Base-by-base conservation (phyloP, 106 monocot genomes). In the Dendrobium chrysotoxum region DNA sequence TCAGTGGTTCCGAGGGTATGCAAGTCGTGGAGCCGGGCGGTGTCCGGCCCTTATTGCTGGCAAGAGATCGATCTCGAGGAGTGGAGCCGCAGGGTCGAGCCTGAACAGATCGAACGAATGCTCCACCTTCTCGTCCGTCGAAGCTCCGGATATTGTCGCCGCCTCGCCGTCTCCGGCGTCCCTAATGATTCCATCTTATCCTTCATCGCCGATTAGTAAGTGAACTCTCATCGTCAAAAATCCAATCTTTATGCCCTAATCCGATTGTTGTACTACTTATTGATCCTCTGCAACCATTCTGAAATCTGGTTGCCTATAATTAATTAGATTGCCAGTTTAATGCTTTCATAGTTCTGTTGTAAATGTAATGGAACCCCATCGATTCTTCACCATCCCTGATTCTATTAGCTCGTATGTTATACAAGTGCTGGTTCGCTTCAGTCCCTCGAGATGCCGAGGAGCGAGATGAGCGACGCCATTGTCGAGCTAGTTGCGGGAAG, bases 1-100 rank as follows among this genome's bases (percentile, higher is more conserved):
- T 95, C 87, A 1, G 91, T 99, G 16, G 81, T 99, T 8, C 98
- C 95, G 1, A 81, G 92, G 53, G 92, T 92, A 11, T 92, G 92
- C 28, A 92, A 92, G 67, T 87, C 89, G 2, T 92, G 92, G 92
- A 78, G 78, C 0, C 79, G 81, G 40, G 92, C 85, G 23, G 92
- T 86, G 12, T 30, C 80, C 28, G 87, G 89, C 7, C 92, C 89
- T 41, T 85, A 92, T 66, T 89, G 87, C 77, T 92, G 92, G 92
- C 92, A 89, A 47, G 92, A 92, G 39, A 87, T 92, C 21, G 78
- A 92, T 30, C 77, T 92, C 5, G 83, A 89, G 23, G 89, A 92
- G 31, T 92, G 92, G 92, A 85, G 92, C 78, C 75, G 81, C 20
- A 61, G 86, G 28, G 66, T 66, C 70, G 82, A 79, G 38, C 84